phyloP scores from a whole-genome alignment of 495 filamentous ascomycete species.

The Xeromyces bisporus region DNA sequence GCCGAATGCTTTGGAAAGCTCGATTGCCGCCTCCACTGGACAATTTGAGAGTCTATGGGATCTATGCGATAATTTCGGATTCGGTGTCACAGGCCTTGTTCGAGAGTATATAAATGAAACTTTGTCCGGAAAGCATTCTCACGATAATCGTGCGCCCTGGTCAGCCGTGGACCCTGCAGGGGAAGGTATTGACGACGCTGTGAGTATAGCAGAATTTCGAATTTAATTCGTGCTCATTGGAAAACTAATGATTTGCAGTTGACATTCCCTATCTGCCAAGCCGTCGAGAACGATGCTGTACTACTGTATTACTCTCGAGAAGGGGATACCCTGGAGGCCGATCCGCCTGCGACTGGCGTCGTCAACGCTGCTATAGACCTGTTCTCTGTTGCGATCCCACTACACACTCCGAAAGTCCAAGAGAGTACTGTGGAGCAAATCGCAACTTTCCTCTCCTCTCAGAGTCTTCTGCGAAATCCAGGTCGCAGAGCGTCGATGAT shows the following conservation, averaged over 20 bases:
- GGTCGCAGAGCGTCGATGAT: conserved; percentile 78
- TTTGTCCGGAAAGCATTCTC: conserved; percentile 53
- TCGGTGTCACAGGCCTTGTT: conserved; percentile 76
- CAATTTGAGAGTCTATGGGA: conserved; percentile 93
- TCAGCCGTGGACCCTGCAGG: conserved; percentile 47
- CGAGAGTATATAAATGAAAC: conserved; percentile 55
- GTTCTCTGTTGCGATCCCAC: conserved; percentile 76
- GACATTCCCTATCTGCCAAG: conserved; percentile 61
- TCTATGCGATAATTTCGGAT: conserved; percentile 81
- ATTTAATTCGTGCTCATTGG: background rate
- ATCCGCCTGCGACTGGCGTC: conserved; percentile 81
- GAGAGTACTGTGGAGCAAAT: conserved; percentile 92
- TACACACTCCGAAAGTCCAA: conserved; percentile 79
- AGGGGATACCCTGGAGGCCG: conserved; percentile 38
- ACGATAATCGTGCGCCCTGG: conserved; percentile 37
- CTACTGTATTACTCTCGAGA: conserved; percentile 47
- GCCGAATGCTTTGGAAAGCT: conserved; percentile 70
- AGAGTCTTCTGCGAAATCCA: conserved; percentile 64
- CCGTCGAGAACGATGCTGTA: conserved; percentile 80
- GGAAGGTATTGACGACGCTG: conserved; percentile 49
- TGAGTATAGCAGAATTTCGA: conserved; percentile 13
- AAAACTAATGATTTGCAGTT: conserved; percentile 17
- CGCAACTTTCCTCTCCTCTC: conserved; percentile 65
- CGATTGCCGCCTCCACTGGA: conserved; percentile 80
- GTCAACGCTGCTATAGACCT: conserved; percentile 85